Percentiles rank a stretch among this genome's conserved stretches.
Evolutionary conservation across 116 monocot genomes (phyloP).

Genomic region (Trichopus zeylanicus): DNA sequence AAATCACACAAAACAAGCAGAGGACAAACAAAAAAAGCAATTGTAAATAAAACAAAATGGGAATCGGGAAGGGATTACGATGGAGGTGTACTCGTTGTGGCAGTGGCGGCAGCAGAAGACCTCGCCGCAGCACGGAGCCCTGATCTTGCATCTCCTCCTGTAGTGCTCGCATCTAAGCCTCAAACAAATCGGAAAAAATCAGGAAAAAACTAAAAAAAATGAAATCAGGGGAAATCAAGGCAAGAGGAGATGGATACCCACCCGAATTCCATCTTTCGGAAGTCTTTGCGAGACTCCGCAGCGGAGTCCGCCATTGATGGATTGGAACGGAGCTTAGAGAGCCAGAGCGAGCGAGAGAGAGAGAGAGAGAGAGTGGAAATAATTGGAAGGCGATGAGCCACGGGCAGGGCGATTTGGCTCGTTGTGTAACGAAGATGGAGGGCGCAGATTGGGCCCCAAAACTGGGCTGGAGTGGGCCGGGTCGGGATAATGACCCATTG

Average conservation of each 20-base stretch:
- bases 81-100: constrained; percentile 58
- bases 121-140: constrained; percentile 76
- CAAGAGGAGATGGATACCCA: background rate
- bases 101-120: constrained; percentile 78
- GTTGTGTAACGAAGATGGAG: too few species aligned
- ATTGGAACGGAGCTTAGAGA: too few species aligned
- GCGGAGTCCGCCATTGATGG: background rate
- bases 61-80: background rate
- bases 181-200: background rate
- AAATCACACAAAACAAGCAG: background rate
- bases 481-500: too few species aligned
- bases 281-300: background rate
- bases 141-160: constrained; percentile 59
- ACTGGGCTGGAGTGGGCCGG: too few species aligned
- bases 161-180: constrained; percentile 64
- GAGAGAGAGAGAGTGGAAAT: too few species aligned
- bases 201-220: background rate
- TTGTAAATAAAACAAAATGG: background rate
- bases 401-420: too few species aligned
- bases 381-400: too few species aligned
- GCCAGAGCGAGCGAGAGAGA: background rate
- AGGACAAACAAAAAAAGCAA: constrained; percentile 2
- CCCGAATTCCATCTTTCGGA: background rate
- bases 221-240: background rate
- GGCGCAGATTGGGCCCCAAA: too few species aligned